These are phyloP conservation scores for Penicillium egyptiacum DNA, from an alignment of 495 filamentous ascomycete genomes.

Conservation along the genomic window DNA sequence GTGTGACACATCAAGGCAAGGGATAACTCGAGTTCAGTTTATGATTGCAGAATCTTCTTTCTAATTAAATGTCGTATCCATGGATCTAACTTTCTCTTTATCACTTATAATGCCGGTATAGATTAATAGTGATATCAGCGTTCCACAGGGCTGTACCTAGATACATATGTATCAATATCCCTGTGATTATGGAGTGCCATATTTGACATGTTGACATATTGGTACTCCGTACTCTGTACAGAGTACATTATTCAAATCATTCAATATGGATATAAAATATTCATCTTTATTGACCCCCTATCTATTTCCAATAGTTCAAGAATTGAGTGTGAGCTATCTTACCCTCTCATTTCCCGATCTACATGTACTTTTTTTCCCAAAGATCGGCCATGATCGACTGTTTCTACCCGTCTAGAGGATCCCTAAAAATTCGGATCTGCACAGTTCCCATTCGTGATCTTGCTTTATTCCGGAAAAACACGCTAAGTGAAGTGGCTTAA, in stretches of 20 bases:
- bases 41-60: neutral
- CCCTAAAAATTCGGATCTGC: conserved; percentile 22
- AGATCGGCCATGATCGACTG: conserved; percentile 18
- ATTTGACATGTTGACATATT: neutral
- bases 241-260: neutral
- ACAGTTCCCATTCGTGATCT: conserved; percentile 10
- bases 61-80: neutral
- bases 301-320: conserved; percentile 2
- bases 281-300: neutral
- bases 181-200: neutral
- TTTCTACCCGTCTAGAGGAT: conserved; percentile 22
- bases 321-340: conserved; percentile 3
- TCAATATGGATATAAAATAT: neutral
- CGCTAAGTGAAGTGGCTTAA: neutral
- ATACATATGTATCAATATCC: neutral
- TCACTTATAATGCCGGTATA: neutral
- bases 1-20: neutral
- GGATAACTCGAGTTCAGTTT: neutral
- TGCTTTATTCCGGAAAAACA: conserved; percentile 1
- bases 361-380: conserved; percentile 3
- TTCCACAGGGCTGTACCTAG: neutral
- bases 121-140: neutral
- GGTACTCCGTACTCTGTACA: neutral
- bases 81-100: neutral
- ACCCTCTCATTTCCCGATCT: neutral